These are phyloP conservation scores for Annulohypoxylon truncatum DNA, from an alignment of 2,329 filamentous ascomycete species.

Conservation along the genomic window DNA sequence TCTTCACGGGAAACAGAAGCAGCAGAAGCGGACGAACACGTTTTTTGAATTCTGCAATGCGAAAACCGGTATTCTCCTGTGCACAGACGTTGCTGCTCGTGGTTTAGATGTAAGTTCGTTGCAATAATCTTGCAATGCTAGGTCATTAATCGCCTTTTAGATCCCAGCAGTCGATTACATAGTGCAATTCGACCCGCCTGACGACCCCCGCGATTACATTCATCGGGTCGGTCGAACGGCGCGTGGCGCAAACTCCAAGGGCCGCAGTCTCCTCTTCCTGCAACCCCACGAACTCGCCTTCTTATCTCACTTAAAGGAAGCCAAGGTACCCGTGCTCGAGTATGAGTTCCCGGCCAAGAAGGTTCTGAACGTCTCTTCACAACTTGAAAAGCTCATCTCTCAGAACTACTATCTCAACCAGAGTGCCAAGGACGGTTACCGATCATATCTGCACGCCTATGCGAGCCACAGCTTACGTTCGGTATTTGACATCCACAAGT, in stretches of 20 bases:
- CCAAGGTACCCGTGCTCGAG: constrained; percentile 92
- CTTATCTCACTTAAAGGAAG: constrained; percentile 88
- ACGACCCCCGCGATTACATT: constrained; percentile 91
- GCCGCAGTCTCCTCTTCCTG: constrained; percentile 91
- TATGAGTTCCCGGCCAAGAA: constrained; percentile 95
- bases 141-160: constrained; percentile 51
- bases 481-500: constrained; percentile 86
- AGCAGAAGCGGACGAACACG: constrained; percentile 98
- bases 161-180: constrained; percentile 98
- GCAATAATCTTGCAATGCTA: background rate
- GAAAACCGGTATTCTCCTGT: constrained; percentile 87
- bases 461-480: constrained; percentile 84
- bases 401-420: constrained; percentile 99
- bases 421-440: constrained; percentile 80
- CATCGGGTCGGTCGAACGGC: constrained; percentile 97
- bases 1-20: constrained; percentile 93
- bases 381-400: constrained; percentile 92
- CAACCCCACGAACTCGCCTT: constrained; percentile 94
- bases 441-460: constrained; percentile 94
- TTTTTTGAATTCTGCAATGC: constrained; percentile 96
- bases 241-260: constrained; percentile 83
- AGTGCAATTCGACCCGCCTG: constrained; percentile 93
- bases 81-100: constrained; percentile 94
- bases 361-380: constrained; percentile 88
- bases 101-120: constrained; percentile 79